These are phyloP conservation scores for Arachis stenosperma DNA, from an alignment of 306 rosid species.

Conservation along the genomic window DNA sequence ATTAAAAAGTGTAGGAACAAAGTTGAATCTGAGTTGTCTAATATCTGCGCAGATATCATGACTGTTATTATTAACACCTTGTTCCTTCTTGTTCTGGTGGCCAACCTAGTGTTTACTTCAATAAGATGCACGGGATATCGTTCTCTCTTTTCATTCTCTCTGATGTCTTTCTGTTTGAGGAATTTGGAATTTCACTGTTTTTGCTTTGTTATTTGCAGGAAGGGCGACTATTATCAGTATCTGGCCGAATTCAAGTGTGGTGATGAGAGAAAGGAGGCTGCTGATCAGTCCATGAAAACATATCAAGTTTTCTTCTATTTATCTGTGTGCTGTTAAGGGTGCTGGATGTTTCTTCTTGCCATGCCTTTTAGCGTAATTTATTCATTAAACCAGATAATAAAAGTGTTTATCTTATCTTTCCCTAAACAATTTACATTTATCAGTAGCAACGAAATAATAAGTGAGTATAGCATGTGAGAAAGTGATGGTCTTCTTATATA, in stretches of 20 bases:
- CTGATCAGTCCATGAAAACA: constrained; percentile 64
- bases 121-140: constrained; percentile 48
- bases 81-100: constrained; percentile 48
- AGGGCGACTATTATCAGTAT: constrained; percentile 65
- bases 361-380: constrained; percentile 1
- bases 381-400: background rate
- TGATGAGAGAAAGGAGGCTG: constrained; percentile 61
- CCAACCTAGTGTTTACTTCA: constrained; percentile 56
- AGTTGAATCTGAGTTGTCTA: constrained; percentile 58
- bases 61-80: constrained; percentile 47
- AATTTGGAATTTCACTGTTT: constrained; percentile 13
- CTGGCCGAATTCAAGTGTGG: constrained; percentile 53
- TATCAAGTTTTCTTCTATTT: constrained; percentile 51
- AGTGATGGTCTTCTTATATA: no score
- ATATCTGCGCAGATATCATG: constrained; percentile 60
- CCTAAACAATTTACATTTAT: no score
- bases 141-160: background rate
- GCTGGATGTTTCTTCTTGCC: constrained; percentile 13
- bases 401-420: background rate
- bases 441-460: no score
- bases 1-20: constrained; percentile 55
- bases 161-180: background rate
- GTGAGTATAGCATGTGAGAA: no score
- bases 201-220: constrained; percentile 46
- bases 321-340: constrained; percentile 12